Base-by-base conservation (phyloP, 805 yeast genomes). In the Wickerhamiella australiensis region DNA sequence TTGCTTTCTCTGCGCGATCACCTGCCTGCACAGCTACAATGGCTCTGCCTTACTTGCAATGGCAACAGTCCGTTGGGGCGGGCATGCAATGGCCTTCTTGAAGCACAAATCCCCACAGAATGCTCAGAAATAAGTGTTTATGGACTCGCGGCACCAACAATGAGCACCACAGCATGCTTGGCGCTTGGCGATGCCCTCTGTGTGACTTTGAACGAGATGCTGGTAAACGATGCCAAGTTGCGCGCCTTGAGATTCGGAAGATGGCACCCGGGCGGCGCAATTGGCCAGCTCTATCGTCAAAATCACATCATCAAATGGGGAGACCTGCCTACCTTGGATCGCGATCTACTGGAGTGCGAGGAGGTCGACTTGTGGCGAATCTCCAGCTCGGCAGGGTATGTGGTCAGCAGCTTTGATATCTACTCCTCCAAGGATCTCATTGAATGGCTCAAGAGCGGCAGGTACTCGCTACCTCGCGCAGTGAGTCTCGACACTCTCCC, bases 241-340 rank as follows among this genome's bases (percentile, higher is more conserved):
- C 68, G 95, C 38, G 73, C 72, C 54, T 65, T 63, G 51, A 64
- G 72, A 33, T 86, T 86, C 64, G 79, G 82, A 7, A 74, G 74
- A 53, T 75, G 81, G 60, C 96, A 86, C 59, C 96, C 96, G 1
- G 95, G 95, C 18, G 96, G 96, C 15, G 82, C 92, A 1, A 85
- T 86, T 59, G 96, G 96, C 13, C 69, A 68, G 48, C 68, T 71
- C 5, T 72, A 67, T 51, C 45, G 37, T 8, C 42, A 36, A 13
- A 33, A 36, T 25, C 22, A n/a, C 9, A 17, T 49, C 9, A 29
- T 41, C 1, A 49, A 52, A 6, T 53, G 58, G 59, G 22, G 27
- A 9, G 38, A 53, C 11, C 42, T 59, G 20, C 49, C 56, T 18
- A 47, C 52, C 11, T 33, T 59, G 5, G 42, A 46, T 4, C 18